phyloP scores from a whole-genome alignment of 2,329 filamentous ascomycete genomes.

The Orbilia brochopaga region DNA sequence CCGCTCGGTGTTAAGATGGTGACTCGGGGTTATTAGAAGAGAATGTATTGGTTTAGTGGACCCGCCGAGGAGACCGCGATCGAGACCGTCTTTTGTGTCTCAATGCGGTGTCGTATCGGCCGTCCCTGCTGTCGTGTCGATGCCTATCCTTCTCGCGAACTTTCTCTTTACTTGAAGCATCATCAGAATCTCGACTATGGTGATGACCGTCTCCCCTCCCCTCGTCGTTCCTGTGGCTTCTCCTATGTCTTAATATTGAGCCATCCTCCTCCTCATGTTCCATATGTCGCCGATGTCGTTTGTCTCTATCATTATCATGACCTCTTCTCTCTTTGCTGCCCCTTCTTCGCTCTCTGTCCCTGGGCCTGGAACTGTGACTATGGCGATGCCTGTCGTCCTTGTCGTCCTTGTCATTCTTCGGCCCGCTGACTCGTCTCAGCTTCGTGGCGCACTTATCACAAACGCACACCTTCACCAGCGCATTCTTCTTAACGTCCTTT shows the following conservation, averaged over 20 bases:
- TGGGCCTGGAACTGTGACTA: neutral
- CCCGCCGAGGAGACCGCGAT: constrained; percentile 16
- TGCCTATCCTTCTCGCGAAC: constrained; percentile 2
- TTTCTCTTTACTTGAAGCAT: constrained; percentile 3
- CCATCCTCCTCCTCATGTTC: constrained; percentile 12
- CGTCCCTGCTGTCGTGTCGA: constrained; percentile 4
- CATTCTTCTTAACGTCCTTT: constrained; percentile 53
- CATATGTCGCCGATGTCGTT: constrained; percentile 18
- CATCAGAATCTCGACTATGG: neutral
- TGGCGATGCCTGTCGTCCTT: no score
- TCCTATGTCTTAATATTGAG: constrained; percentile 12
- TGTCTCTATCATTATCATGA: constrained; percentile 18
- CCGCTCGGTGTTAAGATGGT: no score
- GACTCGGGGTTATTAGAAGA: neutral
- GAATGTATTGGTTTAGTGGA: constrained; percentile 8
- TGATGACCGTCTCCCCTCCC: neutral
- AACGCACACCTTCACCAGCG: constrained; percentile 54
- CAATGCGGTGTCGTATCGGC: constrained; percentile 6
- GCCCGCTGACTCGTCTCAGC: constrained; percentile 47
- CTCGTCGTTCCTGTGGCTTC: neutral
- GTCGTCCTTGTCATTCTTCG: constrained; percentile 30
- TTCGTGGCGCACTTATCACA: constrained; percentile 53
- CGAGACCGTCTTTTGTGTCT: constrained; percentile 25
- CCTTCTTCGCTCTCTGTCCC: constrained; percentile 20
- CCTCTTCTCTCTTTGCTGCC: constrained; percentile 23